Percentiles rank a stretch among this genome's conserved stretches.
Conservation (phyloP, 78 protist species). For the Bigelowiella natans region DNA sequence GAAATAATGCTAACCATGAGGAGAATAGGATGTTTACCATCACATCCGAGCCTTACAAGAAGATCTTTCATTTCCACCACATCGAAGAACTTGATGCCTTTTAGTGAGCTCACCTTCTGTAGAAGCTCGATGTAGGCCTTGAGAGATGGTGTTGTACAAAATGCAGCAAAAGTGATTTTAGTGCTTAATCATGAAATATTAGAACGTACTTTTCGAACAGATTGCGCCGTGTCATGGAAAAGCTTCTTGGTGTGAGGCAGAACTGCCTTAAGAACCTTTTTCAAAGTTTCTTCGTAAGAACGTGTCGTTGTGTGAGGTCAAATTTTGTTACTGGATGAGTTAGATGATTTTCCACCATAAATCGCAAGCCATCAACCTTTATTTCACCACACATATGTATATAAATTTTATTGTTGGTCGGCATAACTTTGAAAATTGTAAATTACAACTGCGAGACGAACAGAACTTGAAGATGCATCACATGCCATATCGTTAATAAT, state of each 20-base stretch:
- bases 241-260: not conserved
- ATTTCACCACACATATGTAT: too few relatives aligned
- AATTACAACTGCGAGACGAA: not conserved
- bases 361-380: conserved; percentile 29
- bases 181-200: too few relatives aligned
- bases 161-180: too few relatives aligned
- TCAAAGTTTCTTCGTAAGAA: too few relatives aligned
- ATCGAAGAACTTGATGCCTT: not conserved
- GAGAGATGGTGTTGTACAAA: too few relatives aligned
- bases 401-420: too few relatives aligned
- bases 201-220: conserved; percentile 44
- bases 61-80: not conserved
- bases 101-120: not conserved
- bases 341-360: conserved; percentile 23
- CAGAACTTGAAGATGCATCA: conserved; percentile 22
- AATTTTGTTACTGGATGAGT: conserved; percentile 22
- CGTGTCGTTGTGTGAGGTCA: conserved; percentile 25
- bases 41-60: not conserved
- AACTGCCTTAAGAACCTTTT: not conserved
- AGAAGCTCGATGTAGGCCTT: too few relatives aligned
- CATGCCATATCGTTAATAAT: conserved; percentile 25
- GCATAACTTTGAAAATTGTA: too few relatives aligned
- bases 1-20: too few relatives aligned
- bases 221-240: conserved; percentile 42
- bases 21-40: not conserved